Base-by-base conservation (phyloP, 345 rosid species). In the Citrus mangshanensis region DNA sequence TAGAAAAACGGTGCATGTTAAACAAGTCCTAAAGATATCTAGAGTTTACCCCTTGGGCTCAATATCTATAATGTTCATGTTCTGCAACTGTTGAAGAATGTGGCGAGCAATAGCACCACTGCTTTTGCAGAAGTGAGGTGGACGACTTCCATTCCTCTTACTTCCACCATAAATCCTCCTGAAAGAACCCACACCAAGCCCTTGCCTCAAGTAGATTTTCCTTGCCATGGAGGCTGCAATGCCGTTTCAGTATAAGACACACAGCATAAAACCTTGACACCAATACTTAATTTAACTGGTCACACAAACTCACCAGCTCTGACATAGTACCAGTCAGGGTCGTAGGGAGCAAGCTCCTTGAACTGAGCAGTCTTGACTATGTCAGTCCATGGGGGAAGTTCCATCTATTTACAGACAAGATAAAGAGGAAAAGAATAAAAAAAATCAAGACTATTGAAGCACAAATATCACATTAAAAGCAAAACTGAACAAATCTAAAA, bases 301-400 rank as follows among this genome's bases (percentile, higher is more conserved):
- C 10, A 8, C 34, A 9, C 4, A 34, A 24, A 35, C 78, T 54
- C 79, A 91, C 95, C 97, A 68, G 98, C 93, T 78, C 97, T 85
- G 72, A 94, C 81, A 76, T 79, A 93, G 82, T 94, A 93, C 98
- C 98, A 94, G 46, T 94, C 98, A 1, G 91, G 97, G 60, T 94
- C 98, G 85, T 94, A 93, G 2, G 97, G 98, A 24, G 98, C 96
- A 74, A 94, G 96, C 88, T 94, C 98, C 87, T 94, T 94, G 42
- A 86, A 79, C 37, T 77, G 85, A 14, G 88, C 97, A 1, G 97
- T 93, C 86, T 94, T 94, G 69, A 94, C 98, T 51, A 94, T 91
- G 78, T 94, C 97, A 22, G 93, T 90, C 98, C 98, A 94, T 7
- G 80, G 75, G 22, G 98, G 98, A 76, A 94, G 92, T 87, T 94